These are phyloP conservation scores for Diplodia corticola DNA, from an alignment of 2,329 filamentous ascomycete genomes.

Conservation along the genomic window DNA sequence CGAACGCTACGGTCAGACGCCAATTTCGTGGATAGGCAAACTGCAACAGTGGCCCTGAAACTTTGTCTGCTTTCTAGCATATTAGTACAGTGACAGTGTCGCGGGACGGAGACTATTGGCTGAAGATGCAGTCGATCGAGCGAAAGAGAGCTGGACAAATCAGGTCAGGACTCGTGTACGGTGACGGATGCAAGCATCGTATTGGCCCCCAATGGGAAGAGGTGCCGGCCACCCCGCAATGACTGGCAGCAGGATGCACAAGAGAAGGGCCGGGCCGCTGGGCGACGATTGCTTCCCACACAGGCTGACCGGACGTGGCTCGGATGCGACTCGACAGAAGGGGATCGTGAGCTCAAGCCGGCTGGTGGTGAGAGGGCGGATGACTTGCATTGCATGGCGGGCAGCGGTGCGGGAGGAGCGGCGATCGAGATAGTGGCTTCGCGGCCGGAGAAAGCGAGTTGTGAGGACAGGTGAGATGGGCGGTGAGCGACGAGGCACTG, in stretches of 20 bases:
- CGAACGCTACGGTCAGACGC: neutral
- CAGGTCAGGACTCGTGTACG: neutral
- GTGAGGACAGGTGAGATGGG: neutral
- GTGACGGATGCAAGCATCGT: neutral
- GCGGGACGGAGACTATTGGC: neutral
- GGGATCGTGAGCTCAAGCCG: neutral
- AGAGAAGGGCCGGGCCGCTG: conserved; percentile 15
- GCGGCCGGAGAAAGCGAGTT: neutral
- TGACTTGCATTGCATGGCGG: neutral
- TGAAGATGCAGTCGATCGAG: neutral
- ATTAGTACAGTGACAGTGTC: neutral
- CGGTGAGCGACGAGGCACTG: too few relatives aligned
- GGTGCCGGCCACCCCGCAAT: conserved; percentile 3
- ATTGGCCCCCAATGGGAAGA: conserved; percentile 5
- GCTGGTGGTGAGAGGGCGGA: neutral
- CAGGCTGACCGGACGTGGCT: conserved; percentile 2
- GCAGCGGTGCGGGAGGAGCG: neutral
- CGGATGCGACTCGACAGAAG: neutral
- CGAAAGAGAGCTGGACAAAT: neutral
- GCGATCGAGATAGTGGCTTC: conserved; percentile 5
- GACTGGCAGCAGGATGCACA: conserved; percentile 3
- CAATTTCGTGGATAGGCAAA: neutral
- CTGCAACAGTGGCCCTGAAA: neutral
- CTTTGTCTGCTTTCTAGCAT: neutral
- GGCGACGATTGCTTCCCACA: neutral